Percentiles rank a stretch among this genome's conserved stretches.
Conservation (phyloP, 2,329 filamentous ascomycete species). For the Sclerotinia borealis region DNA sequence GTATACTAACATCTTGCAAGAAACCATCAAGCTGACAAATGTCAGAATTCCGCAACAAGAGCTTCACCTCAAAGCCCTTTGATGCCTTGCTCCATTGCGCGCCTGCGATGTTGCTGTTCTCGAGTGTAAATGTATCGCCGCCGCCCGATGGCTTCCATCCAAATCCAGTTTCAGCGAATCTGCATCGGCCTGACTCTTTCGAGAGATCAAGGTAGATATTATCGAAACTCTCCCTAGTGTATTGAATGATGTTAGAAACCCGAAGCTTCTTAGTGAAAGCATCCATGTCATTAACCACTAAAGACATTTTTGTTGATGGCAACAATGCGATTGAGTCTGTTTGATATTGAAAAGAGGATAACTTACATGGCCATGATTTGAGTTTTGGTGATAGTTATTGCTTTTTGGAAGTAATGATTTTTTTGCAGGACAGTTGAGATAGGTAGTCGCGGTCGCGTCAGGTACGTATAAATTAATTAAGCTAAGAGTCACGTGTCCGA, state of each 20-base stretch:
- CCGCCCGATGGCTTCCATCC: slow-evolving; percentile 89
- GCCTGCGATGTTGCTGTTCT: slow-evolving; percentile 74
- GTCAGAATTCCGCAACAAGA: slow-evolving; percentile 75
- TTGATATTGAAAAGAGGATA: not conserved
- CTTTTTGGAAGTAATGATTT: slow-evolving; percentile 3
- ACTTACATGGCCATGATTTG: slow-evolving; percentile 13
- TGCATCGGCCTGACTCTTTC: slow-evolving; percentile 85
- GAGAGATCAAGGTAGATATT: slow-evolving; percentile 95
- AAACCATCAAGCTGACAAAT: slow-evolving; percentile 95
- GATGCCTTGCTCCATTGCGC: slow-evolving; percentile 94
- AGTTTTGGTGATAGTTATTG: not conserved
- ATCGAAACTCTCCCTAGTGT: slow-evolving; percentile 78
- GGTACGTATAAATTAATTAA: slow-evolving; percentile 6
- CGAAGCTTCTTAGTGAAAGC: not conserved
- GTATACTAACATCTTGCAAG: slow-evolving; percentile 61
- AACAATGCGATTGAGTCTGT: not conserved
- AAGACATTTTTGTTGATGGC: not conserved
- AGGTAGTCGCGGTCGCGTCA: slow-evolving; percentile 5
- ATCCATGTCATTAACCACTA: not conserved
- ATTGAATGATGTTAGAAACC: slow-evolving; percentile 14
- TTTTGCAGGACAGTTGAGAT: not conserved
- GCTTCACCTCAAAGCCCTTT: slow-evolving; percentile 89
- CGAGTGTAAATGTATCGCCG: slow-evolving; percentile 89
- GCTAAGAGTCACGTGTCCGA: not conserved
- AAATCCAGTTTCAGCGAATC: slow-evolving; percentile 88